phyloP scores from a whole-genome alignment of 345 rosid genomes.

The Odontarrhena argentea region DNA sequence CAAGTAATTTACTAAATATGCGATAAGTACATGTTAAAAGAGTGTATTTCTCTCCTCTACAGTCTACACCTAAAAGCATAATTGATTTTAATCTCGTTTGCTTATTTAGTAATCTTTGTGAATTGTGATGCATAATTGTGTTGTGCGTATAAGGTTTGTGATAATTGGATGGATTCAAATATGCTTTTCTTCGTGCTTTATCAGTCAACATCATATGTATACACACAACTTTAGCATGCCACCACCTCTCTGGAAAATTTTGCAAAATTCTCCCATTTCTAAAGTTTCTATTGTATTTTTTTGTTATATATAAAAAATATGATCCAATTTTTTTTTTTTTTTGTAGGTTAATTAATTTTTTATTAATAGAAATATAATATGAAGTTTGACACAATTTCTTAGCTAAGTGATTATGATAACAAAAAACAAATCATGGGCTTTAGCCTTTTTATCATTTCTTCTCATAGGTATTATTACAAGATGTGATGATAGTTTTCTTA shows the following conservation, averaged over 20 bases:
- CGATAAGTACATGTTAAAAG: background rate
- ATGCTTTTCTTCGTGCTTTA: conserved; percentile 5
- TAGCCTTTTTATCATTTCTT: conserved; percentile 10
- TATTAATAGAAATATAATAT: background rate
- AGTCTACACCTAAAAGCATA: background rate
- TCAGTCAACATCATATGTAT: conserved; percentile 31
- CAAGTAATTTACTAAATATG: no score
- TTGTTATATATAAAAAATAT: no score
- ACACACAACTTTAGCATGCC: conserved; percentile 27
- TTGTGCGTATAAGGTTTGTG: background rate
- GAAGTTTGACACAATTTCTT: conserved; percentile 3
- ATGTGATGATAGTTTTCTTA: conserved; percentile 24
- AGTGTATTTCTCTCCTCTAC: background rate
- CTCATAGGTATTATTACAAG: conserved; percentile 1
- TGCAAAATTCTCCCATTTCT: background rate
- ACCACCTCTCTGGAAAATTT: conserved; percentile 1
- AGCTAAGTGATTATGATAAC: background rate
- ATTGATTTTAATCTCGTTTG: background rate
- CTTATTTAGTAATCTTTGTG: background rate
- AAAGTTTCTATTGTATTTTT: background rate
- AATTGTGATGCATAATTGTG: background rate
- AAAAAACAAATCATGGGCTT: background rate
- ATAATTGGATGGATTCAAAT: background rate
- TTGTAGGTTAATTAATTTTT: background rate
- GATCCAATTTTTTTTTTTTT: background rate